Conservation (phyloP, 1,139 yeast species). For the Hanseniaspora sp. region DNA sequence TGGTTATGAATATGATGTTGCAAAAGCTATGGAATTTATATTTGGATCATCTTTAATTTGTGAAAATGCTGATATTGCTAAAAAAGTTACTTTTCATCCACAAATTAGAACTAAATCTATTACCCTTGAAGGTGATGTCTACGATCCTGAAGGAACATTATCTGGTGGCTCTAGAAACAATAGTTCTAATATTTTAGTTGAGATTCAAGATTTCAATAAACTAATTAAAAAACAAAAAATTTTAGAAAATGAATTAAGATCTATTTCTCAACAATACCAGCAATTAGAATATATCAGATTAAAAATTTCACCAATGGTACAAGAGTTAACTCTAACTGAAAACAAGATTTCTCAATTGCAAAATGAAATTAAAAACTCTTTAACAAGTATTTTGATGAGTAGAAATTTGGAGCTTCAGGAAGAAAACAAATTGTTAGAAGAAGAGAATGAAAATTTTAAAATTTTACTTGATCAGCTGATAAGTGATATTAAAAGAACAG, state of each 20-base stretch:
- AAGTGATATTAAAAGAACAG: conserved; percentile 45
- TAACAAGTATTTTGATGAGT: conserved; percentile 41
- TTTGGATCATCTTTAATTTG: conserved; percentile 85
- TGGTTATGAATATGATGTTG: conserved; percentile 58
- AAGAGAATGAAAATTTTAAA: conserved; percentile 34
- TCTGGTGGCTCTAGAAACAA: conserved; percentile 83
- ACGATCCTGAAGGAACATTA: conserved; percentile 91
- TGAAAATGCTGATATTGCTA: conserved; percentile 77
- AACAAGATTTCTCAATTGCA: conserved; percentile 59
- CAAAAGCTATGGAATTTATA: conserved; percentile 79
- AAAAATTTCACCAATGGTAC: conserved; percentile 49
- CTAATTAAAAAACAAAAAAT: conserved; percentile 35
- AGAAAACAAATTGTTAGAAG: conserved; percentile 41
- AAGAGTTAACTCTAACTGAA: conserved; percentile 50
- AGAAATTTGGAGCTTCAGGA: conserved; percentile 39
- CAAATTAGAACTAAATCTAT: conserved; percentile 73
- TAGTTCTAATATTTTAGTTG: conserved; percentile 48
- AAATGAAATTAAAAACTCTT: conserved; percentile 49
- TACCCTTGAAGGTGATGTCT: conserved; percentile 84
- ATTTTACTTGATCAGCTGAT: conserved; percentile 27
- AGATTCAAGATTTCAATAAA: conserved; percentile 59
- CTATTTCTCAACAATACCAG: conserved; percentile 35
- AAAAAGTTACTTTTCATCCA: conserved; percentile 76
- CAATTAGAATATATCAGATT: conserved; percentile 40
- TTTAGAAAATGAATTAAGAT: conserved; percentile 35